A percentile compares a stretch with the other conserved stretches of the same genome.
phyloP scores from a whole-genome alignment of 2,329 filamentous ascomycete species.

The Xylariaceae sp. region DNA sequence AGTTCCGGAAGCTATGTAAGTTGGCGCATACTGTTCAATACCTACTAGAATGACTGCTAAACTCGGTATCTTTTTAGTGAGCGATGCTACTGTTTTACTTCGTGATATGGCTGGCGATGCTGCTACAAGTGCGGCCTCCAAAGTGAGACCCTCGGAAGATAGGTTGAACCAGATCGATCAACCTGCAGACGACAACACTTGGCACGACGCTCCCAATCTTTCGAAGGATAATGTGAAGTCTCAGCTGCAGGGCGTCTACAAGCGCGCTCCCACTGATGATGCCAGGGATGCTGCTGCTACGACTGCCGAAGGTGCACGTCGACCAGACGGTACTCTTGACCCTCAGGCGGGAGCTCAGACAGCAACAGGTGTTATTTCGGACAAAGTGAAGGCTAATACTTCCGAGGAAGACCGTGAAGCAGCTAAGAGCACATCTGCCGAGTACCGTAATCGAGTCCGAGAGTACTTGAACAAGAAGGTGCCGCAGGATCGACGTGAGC shows the following conservation, averaged over 20 bases:
- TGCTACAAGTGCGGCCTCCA: constrained; percentile 77
- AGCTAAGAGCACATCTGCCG: constrained; percentile 44
- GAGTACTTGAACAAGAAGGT: constrained; percentile 87
- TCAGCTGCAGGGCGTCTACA: constrained; percentile 69
- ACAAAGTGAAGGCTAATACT: constrained; percentile 67
- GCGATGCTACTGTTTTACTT: constrained; percentile 79
- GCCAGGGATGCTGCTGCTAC: constrained; percentile 63
- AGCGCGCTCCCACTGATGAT: constrained; percentile 62
- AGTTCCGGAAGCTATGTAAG: constrained; percentile 89
- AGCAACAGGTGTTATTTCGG: constrained; percentile 49
- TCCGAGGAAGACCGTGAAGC: constrained; percentile 60
- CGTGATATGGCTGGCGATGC: constrained; percentile 93
- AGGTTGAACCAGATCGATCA: constrained; percentile 77
- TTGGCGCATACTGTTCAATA: constrained; percentile 33
- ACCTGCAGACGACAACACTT: constrained; percentile 89
- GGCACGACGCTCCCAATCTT: constrained; percentile 86
- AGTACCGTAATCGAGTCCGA: constrained; percentile 56
- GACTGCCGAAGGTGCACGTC: constrained; percentile 52
- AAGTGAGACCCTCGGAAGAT: constrained; percentile 79
- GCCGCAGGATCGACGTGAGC: constrained; percentile 89
- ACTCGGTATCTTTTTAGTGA: constrained; percentile 54
- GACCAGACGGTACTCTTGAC: constrained; percentile 33
- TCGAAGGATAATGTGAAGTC: constrained; percentile 73
- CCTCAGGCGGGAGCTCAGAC: constrained; percentile 37
- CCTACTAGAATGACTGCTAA: background rate